Evolutionary conservation across 2,329 filamentous ascomycete genomes (phyloP).

Genomic region (Arthrobotrys entomopaga): DNA sequence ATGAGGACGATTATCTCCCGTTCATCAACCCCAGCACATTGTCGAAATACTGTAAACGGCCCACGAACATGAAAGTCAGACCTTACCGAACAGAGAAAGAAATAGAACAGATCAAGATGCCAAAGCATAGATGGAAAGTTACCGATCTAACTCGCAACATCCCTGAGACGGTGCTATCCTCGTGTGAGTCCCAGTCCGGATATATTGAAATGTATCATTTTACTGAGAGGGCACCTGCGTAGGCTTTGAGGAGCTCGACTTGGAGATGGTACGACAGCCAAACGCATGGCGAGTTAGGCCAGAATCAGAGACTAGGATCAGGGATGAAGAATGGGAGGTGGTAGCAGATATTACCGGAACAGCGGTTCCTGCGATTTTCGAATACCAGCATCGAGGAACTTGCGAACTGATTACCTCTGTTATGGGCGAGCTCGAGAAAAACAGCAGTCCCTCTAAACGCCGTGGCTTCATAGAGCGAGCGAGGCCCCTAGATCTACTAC

Average conservation of each 20-base stretch:
- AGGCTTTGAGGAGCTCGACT: slow-evolving; percentile 45
- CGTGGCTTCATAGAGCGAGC: no score
- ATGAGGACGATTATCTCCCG: slow-evolving; percentile 32
- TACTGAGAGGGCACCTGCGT: not conserved
- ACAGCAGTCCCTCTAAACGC: not conserved
- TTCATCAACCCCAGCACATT: slow-evolving; percentile 46
- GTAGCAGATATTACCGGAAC: slow-evolving; percentile 54
- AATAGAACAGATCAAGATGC: slow-evolving; percentile 23
- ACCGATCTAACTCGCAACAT: slow-evolving; percentile 47
- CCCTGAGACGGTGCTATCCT: slow-evolving; percentile 46
- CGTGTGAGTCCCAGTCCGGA: slow-evolving; percentile 14
- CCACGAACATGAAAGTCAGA: slow-evolving; percentile 20
- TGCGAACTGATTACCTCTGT: slow-evolving; percentile 40
- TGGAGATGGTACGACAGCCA: slow-evolving; percentile 32
- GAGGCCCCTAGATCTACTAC: slow-evolving; percentile 6
- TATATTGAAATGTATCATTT: not conserved
- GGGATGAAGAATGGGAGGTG: slow-evolving; percentile 25
- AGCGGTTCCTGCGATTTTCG: slow-evolving; percentile 49
- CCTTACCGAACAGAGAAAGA: slow-evolving; percentile 32
- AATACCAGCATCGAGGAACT: slow-evolving; percentile 37
- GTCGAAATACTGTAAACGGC: slow-evolving; percentile 35
- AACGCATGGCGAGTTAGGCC: slow-evolving; percentile 23
- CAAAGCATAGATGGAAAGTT: slow-evolving; percentile 42
- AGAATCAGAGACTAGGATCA: slow-evolving; percentile 30
- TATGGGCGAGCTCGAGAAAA: not conserved